Base-by-base conservation (phyloP, 2,329 filamentous ascomycete species). In the Alternaria sp. region DNA sequence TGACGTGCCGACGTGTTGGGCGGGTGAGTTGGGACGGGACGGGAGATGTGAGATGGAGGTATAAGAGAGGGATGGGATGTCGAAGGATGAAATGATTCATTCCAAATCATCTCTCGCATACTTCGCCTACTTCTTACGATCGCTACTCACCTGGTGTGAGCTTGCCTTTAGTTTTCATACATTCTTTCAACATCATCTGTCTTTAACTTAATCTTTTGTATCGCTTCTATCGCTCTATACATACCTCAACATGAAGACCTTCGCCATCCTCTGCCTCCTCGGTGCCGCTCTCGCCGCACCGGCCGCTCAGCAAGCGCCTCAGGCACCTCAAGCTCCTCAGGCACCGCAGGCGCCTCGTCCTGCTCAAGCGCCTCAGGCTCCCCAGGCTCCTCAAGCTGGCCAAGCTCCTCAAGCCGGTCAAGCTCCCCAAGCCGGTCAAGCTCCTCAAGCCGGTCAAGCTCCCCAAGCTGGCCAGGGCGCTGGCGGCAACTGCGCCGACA, bases 201-300 rank as follows among this genome's bases (percentile, higher is more conserved):
- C 40, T 15, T 28, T 32, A 25, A n/a, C 12, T 13, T 45, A 36
- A n/a, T 47, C 12, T 3, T 5, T 21, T 9, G 12, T 11, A 45
- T 26, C 5, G 32, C 12, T 8, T 26, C 36, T 26, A 3, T 6
- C 15, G 40, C 15, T 36, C 4, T 32, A 11, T 7, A 49, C 3
- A 21, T 9, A 25, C 19, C 3, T 21, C 54, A 64, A 56, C 6
- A 66, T 66, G 64, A 66, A 66, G 57, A 30, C 45, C 10, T 64
- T 66, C 19, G 25, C 45, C 32, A 19, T 66, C 40, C 26, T 61
- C 11, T 43, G 32, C 32, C 45, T 66, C 26, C 11, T 61, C 6
- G 61, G 57, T 6, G 21, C 28, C 12, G 52, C 57, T 19, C 21
- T 61, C n/a, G 51, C 46, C 21, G 59, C 59, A 13, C 52, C 55